phyloP scores from a whole-genome alignment of 2,329 filamentous ascomycete species.

The Pseudocercospora cruenta region DNA sequence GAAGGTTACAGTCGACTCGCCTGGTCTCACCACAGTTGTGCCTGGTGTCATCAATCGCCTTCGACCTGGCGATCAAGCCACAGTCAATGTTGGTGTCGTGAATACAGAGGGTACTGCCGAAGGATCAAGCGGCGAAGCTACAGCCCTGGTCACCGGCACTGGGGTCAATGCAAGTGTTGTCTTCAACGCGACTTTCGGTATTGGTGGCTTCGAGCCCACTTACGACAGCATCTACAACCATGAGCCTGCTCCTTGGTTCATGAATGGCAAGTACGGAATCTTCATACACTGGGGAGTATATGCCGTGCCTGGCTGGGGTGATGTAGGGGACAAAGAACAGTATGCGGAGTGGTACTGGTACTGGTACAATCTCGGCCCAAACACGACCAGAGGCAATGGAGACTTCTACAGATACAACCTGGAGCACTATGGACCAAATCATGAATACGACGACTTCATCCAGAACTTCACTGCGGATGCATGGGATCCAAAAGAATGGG shows the following conservation, averaged over 20 bases:
- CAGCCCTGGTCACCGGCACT: constrained; percentile 34
- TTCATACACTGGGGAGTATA: constrained; percentile 65
- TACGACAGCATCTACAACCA: constrained; percentile 40
- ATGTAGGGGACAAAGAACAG: constrained; percentile 39
- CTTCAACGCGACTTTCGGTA: constrained; percentile 44
- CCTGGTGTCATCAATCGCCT: constrained; percentile 45
- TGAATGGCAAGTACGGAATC: constrained; percentile 61
- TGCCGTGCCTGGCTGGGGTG: constrained; percentile 61
- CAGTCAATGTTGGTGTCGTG: constrained; percentile 43
- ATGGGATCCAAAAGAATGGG: constrained; percentile 58
- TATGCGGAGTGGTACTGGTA: constrained; percentile 52
- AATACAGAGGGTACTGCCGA: constrained; percentile 38
- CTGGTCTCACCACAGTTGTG: constrained; percentile 40
- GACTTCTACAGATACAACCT: constrained; percentile 54
- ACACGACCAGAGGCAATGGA: constrained; percentile 30
- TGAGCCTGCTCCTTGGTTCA: constrained; percentile 51
- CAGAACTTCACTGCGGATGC: constrained; percentile 55
- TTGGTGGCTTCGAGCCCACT: constrained; percentile 39
- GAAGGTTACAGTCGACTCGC: constrained; percentile 40
- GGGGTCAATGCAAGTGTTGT: constrained; percentile 34
- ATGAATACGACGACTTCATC: constrained; percentile 62
- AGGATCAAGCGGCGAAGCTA: constrained; percentile 39
- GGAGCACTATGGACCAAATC: constrained; percentile 51
- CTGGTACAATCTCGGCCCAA: constrained; percentile 49
- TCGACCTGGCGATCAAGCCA: constrained; percentile 45